phyloP scores from a whole-genome alignment of 371 early-diverging fungal species.

The Lichtheimia ornata region DNA sequence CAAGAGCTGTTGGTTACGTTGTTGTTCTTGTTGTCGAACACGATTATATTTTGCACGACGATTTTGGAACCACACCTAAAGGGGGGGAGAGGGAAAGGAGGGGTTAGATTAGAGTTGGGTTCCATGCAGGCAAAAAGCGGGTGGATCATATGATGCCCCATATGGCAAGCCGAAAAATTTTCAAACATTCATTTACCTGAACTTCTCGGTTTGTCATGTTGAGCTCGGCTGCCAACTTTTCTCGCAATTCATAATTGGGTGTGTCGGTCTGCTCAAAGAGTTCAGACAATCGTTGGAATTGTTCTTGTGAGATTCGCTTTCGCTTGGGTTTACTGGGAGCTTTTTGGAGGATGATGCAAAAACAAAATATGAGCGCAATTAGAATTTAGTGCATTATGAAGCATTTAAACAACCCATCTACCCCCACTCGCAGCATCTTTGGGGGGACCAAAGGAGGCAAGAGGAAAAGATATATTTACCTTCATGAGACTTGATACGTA shows the following conservation, averaged over 20 bases:
- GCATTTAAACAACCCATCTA: too few species aligned
- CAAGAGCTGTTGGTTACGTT: slow-evolving; percentile 13
- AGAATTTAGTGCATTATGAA: slow-evolving; percentile 1
- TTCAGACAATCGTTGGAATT: slow-evolving; percentile 65
- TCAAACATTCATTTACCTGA: slow-evolving; percentile 61
- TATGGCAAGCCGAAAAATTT: slow-evolving; percentile 23
- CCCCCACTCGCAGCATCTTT: too few species aligned
- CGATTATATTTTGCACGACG: slow-evolving; percentile 38
- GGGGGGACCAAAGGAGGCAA: neutral
- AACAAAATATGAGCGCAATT: slow-evolving; percentile 4
- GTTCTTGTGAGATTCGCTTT: slow-evolving; percentile 75
- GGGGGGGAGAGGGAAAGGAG: neutral
- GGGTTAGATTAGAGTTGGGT: slow-evolving; percentile 8
- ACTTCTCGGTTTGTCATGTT: slow-evolving; percentile 94
- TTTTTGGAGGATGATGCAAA: slow-evolving; percentile 4
- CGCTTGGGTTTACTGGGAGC: slow-evolving; percentile 61
- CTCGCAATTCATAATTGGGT: slow-evolving; percentile 87
- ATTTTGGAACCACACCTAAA: slow-evolving; percentile 38
- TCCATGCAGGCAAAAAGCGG: slow-evolving; percentile 9
- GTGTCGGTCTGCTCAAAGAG: slow-evolving; percentile 79
- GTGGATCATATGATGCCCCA: slow-evolving; percentile 27
- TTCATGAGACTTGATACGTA: slow-evolving; percentile 44
- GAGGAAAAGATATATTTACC: slow-evolving; percentile 22
- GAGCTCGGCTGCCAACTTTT: slow-evolving; percentile 78
- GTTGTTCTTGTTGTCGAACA: slow-evolving; percentile 24